These are phyloP conservation scores for Saccharomyces mikatae DNA, from an alignment of 805 yeast genomes.

Conservation along the genomic window DNA sequence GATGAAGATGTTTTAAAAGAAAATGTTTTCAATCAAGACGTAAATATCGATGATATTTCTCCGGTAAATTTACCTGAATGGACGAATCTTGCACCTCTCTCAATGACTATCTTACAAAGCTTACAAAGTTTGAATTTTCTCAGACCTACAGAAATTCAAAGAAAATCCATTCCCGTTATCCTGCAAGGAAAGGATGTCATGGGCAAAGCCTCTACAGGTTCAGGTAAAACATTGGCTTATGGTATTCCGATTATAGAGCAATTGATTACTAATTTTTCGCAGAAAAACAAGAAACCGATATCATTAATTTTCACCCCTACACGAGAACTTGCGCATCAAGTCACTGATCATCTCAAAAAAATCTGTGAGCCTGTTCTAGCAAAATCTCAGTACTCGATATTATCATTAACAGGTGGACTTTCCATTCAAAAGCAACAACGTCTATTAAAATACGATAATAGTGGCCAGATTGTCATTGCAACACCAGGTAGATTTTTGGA, in stretches of 20 bases:
- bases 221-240: constrained; percentile 94
- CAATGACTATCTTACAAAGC: constrained; percentile 54
- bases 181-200: constrained; percentile 70
- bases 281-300: constrained; percentile 38
- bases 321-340: constrained; percentile 93
- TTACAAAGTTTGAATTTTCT: constrained; percentile 49
- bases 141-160: constrained; percentile 81
- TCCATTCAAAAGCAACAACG: constrained; percentile 91
- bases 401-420: constrained; percentile 88
- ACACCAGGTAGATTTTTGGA: constrained; percentile 94
- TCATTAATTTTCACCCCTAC: constrained; percentile 91
- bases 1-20: constrained; percentile 18
- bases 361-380: constrained; percentile 30
- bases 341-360: constrained; percentile 63
- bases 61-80: constrained; percentile 52
- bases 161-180: constrained; percentile 63
- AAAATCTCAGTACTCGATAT: constrained; percentile 50
- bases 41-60: constrained; percentile 27
- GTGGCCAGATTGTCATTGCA: constrained; percentile 73
- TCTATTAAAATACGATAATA: constrained; percentile 53
- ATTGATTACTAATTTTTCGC: constrained; percentile 24
- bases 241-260: constrained; percentile 85
- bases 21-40: constrained; percentile 22
- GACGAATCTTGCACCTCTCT: constrained; percentile 38
- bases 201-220: constrained; percentile 96